phyloP scores from a whole-genome alignment of 257 asterid genomes.

The Rauvolfia tetraphylla region DNA sequence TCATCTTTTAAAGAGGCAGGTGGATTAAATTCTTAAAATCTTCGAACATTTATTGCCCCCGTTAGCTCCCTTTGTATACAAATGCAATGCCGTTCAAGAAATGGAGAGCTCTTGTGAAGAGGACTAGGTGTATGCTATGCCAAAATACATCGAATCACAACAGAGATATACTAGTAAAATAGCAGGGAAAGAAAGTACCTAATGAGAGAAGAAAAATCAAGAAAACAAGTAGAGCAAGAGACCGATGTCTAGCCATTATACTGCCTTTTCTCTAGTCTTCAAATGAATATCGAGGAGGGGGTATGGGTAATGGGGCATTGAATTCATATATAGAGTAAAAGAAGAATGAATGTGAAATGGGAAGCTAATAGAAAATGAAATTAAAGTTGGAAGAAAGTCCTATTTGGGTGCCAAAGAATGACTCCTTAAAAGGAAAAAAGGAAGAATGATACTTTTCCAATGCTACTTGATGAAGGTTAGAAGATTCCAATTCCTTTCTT shows the following conservation, averaged over 20 bases:
- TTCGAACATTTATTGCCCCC: too few species aligned
- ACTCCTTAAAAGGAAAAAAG: background rate
- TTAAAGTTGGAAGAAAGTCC: background rate
- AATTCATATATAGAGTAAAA: background rate
- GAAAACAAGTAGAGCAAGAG: slow-evolving; percentile 7
- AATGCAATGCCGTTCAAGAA: too few species aligned
- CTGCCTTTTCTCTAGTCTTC: background rate
- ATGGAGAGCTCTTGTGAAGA: too few species aligned
- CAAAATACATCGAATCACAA: too few species aligned
- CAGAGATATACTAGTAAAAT: too few species aligned
- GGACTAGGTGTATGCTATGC: too few species aligned
- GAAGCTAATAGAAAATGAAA: background rate
- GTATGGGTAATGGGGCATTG: background rate
- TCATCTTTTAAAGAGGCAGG: too few species aligned
- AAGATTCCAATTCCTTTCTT: background rate
- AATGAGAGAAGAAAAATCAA: slow-evolving; percentile 29
- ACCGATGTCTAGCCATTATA: slow-evolving; percentile 23
- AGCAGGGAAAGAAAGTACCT: slow-evolving; percentile 21
- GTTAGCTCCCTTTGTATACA: too few species aligned
- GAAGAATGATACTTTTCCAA: background rate
- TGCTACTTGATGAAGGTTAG: background rate
- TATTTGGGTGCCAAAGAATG: background rate
- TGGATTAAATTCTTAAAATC: too few species aligned
- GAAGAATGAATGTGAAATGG: slow-evolving; percentile 6
- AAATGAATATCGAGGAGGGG: background rate